phyloP scores from a whole-genome alignment of 371 early-diverging fungal genomes.

The Lichtheimia ornata region DNA sequence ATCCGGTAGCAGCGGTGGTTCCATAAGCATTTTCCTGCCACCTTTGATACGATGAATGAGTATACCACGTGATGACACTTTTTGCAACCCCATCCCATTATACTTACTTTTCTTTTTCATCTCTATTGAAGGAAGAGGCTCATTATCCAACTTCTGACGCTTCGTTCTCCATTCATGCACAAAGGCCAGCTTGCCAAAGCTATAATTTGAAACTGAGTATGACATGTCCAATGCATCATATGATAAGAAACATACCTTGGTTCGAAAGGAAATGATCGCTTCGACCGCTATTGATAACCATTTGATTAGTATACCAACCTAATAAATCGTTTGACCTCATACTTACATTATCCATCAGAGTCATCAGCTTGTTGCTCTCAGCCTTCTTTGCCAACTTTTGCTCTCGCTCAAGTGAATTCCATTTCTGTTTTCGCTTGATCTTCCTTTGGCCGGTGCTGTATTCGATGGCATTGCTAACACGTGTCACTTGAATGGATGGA shows the following conservation, averaged over 20 bases:
- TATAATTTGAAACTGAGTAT: conserved; percentile 12
- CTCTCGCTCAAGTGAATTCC: conserved; percentile 63
- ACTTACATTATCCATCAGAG: conserved; percentile 61
- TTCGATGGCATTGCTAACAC: conserved; percentile 58
- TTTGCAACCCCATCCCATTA: not conserved
- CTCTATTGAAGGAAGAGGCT: conserved; percentile 55
- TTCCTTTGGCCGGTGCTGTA: conserved; percentile 39
- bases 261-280: conserved; percentile 48
- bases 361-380: conserved; percentile 61
- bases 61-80: not conserved
- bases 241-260: conserved; percentile 21
- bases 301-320: too few relatives aligned
- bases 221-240: too few relatives aligned
- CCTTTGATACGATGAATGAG: not conserved
- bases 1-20: conserved; percentile 44
- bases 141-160: conserved; percentile 43
- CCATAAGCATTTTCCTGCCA: conserved; percentile 30
- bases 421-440: conserved; percentile 54
- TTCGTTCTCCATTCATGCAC: conserved; percentile 64
- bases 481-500: conserved; percentile 58
- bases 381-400: conserved; percentile 61
- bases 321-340: too few relatives aligned
- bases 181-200: conserved; percentile 63
- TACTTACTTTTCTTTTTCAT: conserved; percentile 51
- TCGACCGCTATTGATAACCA: conserved; percentile 34